Conservation (phyloP, 2,329 filamentous ascomycete species). For the Monilinia polystroma region DNA sequence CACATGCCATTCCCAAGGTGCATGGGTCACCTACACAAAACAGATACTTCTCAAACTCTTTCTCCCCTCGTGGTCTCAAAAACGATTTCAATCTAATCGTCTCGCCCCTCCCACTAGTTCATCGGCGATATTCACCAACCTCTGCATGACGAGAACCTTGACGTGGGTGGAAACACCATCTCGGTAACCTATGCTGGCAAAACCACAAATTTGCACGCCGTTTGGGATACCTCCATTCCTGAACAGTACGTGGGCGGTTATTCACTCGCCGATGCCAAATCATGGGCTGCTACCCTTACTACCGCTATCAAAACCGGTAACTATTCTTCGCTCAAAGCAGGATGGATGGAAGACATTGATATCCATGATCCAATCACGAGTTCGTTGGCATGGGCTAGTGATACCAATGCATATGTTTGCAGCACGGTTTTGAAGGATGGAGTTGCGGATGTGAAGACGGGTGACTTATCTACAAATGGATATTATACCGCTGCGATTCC, state of each 20-base stretch:
- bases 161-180: slow-evolving; percentile 67
- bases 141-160: slow-evolving; percentile 63
- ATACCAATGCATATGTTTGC: slow-evolving; percentile 63
- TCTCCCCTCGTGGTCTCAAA: slow-evolving; percentile 30
- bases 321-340: slow-evolving; percentile 42
- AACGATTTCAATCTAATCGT: neutral
- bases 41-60: slow-evolving; percentile 19
- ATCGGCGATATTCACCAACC: slow-evolving; percentile 66
- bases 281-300: slow-evolving; percentile 58
- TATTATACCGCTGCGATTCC: slow-evolving; percentile 64
- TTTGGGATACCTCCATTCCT: slow-evolving; percentile 50
- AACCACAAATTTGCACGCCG: slow-evolving; percentile 63
- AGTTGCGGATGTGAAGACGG: slow-evolving; percentile 51
- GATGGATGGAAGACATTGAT: slow-evolving; percentile 30
- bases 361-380: slow-evolving; percentile 29
- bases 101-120: slow-evolving; percentile 44
- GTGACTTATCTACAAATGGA: slow-evolving; percentile 56
- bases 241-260: slow-evolving; percentile 59
- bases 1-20: slow-evolving; percentile 19
- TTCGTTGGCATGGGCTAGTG: slow-evolving; percentile 62
- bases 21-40: slow-evolving; percentile 22
- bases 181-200: slow-evolving; percentile 59
- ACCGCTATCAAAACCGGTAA: slow-evolving; percentile 56
- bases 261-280: slow-evolving; percentile 49
- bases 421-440: slow-evolving; percentile 61